These are phyloP conservation scores for Eucalyptus cloeziana DNA, from an alignment of 345 rosid species.

Conservation along the genomic window DNA sequence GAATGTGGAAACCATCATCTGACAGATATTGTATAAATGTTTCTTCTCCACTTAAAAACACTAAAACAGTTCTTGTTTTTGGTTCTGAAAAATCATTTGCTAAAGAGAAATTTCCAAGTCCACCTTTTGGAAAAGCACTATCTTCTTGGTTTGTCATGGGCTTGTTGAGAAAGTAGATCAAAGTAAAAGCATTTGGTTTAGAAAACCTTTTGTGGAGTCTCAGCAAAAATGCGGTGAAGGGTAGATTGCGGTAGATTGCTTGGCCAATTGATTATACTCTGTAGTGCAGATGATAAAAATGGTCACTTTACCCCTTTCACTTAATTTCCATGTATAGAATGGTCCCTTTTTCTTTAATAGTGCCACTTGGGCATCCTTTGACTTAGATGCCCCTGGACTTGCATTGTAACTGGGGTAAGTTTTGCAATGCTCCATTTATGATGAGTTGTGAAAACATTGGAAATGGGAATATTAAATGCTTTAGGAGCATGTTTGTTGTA, in stretches of 20 bases:
- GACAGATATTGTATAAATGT: not conserved
- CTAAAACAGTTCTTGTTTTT: not conserved
- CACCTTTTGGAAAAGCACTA: not conserved
- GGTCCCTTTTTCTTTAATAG: not conserved
- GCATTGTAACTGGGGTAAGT: not conserved
- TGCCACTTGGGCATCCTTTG: not conserved
- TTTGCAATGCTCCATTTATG: not conserved
- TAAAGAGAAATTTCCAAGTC: not conserved
- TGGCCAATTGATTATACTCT: not conserved
- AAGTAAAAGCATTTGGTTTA: not conserved
- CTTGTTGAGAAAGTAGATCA: not conserved
- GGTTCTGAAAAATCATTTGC: not conserved
- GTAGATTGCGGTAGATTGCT: not conserved
- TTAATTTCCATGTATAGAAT: not conserved
- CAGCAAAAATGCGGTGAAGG: not conserved
- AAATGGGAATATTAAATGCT: not conserved
- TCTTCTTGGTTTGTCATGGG: not conserved
- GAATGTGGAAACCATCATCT: not conserved
- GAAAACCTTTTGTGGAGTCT: not conserved
- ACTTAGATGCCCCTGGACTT: not conserved
- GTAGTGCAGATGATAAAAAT: not conserved
- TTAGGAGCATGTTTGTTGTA: not conserved
- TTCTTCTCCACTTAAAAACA: not conserved
- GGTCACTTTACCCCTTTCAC: not conserved
- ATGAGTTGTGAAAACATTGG: not conserved